These are phyloP conservation scores for Phytophthora tubulina DNA, from an alignment of 352 stramenopile species.

Conservation along the genomic window DNA sequence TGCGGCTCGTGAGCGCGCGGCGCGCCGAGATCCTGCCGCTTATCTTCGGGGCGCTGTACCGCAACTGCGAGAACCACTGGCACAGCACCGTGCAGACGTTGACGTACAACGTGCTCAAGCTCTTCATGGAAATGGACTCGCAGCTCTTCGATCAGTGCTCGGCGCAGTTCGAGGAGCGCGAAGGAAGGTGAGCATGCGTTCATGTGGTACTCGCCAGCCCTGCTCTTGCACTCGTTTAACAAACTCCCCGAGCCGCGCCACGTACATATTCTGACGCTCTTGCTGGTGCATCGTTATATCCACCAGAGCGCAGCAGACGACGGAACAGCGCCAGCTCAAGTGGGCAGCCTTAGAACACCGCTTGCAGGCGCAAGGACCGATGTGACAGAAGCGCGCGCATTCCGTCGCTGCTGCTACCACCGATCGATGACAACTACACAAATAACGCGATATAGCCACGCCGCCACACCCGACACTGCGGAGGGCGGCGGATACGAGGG, in stretches of 20 bases:
- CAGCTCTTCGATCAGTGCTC: slow-evolving; percentile 88
- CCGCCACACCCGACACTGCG: slow-evolving; percentile 15
- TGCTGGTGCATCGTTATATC: slow-evolving; percentile 4
- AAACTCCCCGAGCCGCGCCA: background rate
- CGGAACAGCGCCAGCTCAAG: slow-evolving; percentile 57
- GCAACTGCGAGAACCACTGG: slow-evolving; percentile 95
- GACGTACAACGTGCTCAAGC: slow-evolving; percentile 80
- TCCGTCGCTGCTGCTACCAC: slow-evolving; percentile 11
- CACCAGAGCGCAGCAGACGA: slow-evolving; percentile 45
- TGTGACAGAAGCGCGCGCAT: slow-evolving; percentile 29
- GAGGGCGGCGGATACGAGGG: slow-evolving; percentile 9
- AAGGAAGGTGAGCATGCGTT: slow-evolving; percentile 53
- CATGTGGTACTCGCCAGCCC: slow-evolving; percentile 11
- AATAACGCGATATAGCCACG: slow-evolving; percentile 22
- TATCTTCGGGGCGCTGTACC: slow-evolving; percentile 93
- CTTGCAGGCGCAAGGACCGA: slow-evolving; percentile 45
- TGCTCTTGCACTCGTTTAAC: slow-evolving; percentile 32
- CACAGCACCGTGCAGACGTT: slow-evolving; percentile 94
- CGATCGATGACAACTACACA: slow-evolving; percentile 30
- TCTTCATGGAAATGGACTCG: slow-evolving; percentile 91
- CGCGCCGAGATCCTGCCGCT: slow-evolving; percentile 95
- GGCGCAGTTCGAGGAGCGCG: slow-evolving; percentile 64
- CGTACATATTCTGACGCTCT: slow-evolving; percentile 10
- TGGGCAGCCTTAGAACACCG: slow-evolving; percentile 64
- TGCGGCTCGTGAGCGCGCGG: slow-evolving; percentile 95